Base-by-base conservation (phyloP, 2,329 filamentous ascomycete genomes). In the Tolypocladium cylindrosporum region DNA sequence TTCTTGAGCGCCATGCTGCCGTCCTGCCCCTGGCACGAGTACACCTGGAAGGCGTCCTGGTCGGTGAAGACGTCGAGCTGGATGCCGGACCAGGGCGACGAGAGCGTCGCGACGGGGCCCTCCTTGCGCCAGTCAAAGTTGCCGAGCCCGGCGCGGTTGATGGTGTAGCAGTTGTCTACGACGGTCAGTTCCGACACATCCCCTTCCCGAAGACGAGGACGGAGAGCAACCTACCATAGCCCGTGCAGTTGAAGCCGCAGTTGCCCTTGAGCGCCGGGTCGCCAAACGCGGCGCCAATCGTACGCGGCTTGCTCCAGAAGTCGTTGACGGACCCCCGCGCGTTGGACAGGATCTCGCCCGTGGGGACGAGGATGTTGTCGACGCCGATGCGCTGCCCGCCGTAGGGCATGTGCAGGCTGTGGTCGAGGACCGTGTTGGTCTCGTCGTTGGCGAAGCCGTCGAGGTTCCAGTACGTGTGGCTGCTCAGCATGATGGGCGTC, bases 11-110 rank as follows among this genome's bases (percentile, higher is more conserved):
- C 76, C 61, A 88, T 73, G 1, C 79, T 79, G 64, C 90, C 90
- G 73, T 95, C 86, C 75, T 90, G 85, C 27, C 83, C 83, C 65
- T 84, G 85, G 78, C 92, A 97, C 61, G 83, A 86, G 78, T 96
- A 97, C 66, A 97, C 80, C 74, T 97, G 92, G 73, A 95, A 86
- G 4, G 90, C 91, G 13, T 89, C 84, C 75, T 96, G 91, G 74
- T 96, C 90, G 9, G 87, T 85, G 72, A 80, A 90, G 64, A 97
- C 77, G 59, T 96, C 89, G 58, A 97, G 69, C 69, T 85, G 84
- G 71, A 97, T 96, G 54, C 92, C 92, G 0, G 88, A 91, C 82
- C 84, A 91, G 5, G 82, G 78, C 42, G 87, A 89, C 3, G 84
- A 84, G 36, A 96, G 76, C 9, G 81, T 83, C 0, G 91, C 85